Percentiles rank a stretch among this genome's conserved stretches.
phyloP scores from a whole-genome alignment of 2,329 filamentous ascomycete genomes.

The Colletotrichum sp. region DNA sequence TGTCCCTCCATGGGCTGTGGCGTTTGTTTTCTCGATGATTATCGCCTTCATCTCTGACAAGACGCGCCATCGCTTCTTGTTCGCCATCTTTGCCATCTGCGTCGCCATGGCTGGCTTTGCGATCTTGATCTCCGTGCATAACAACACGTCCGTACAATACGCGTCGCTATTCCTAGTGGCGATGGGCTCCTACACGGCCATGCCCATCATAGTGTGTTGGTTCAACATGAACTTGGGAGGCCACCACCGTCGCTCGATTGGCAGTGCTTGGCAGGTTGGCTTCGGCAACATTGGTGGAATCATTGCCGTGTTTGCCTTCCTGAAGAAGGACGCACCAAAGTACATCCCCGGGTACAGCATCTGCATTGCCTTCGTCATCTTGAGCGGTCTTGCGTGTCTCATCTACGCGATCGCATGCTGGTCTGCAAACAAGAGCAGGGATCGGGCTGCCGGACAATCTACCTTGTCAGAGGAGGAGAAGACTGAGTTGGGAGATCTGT shows the following conservation, averaged over 20 bases:
- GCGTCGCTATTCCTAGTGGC: conserved; percentile 82
- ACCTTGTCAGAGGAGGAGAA: conserved; percentile 65
- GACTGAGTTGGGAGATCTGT: conserved; percentile 63
- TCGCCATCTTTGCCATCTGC: conserved; percentile 71
- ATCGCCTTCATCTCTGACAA: conserved; percentile 76
- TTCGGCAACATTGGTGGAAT: conserved; percentile 84
- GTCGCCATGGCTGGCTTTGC: conserved; percentile 77
- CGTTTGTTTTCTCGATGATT: conserved; percentile 80
- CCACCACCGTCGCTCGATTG: conserved; percentile 73
- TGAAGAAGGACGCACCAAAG: conserved; percentile 68
- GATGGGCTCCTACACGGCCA: conserved; percentile 82
- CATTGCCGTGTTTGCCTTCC: conserved; percentile 75
- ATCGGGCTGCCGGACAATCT: conserved; percentile 48
- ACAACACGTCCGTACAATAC: conserved; percentile 73
- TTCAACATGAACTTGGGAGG: conserved; percentile 81
- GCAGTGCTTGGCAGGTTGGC: conserved; percentile 77
- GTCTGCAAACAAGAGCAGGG: conserved; percentile 65
- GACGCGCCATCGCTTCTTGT: conserved; percentile 74
- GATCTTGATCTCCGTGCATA: conserved; percentile 75
- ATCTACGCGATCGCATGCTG: conserved; percentile 65
- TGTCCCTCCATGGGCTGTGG: conserved; percentile 66
- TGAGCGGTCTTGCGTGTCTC: conserved; percentile 67
- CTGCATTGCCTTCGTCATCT: conserved; percentile 73
- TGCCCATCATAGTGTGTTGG: conserved; percentile 87
- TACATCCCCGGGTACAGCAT: conserved; percentile 80